Evolutionary conservation across 176 grass and related monocot species (phyloP).

Genomic region (Saccharum officinarum): DNA sequence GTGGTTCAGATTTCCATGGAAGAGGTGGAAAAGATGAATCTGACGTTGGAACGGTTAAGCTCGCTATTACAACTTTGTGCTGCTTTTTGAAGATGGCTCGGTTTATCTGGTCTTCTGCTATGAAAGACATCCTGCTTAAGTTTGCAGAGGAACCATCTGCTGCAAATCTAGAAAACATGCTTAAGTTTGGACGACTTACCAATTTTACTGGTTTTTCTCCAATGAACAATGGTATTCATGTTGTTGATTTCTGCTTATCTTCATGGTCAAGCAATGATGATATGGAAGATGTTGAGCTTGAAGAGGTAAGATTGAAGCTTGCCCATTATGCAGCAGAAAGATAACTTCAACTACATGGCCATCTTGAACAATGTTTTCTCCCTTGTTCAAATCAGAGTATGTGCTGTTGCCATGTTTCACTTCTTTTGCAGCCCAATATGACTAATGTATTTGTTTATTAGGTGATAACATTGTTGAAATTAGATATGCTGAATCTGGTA

Average conservation of each 20-base stretch:
- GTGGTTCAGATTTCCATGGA: conserved; percentile 98
- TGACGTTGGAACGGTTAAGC: conserved; percentile 70
- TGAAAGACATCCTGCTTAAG: conserved; percentile 70
- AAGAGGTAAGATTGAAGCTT: conserved; percentile 66
- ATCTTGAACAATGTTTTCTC: conserved; percentile 29
- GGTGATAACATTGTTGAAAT: conserved; percentile 18
- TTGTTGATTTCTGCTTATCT: conserved; percentile 64
- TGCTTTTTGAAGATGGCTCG: conserved; percentile 76
- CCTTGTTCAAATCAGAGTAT: conserved; percentile 22
- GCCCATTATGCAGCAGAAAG: conserved; percentile 27
- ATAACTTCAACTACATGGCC: conserved; percentile 31
- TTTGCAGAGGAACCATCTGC: conserved; percentile 68
- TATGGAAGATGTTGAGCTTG: conserved; percentile 60
- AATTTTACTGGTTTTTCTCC: conserved; percentile 29
- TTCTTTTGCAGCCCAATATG: conserved; percentile 4
- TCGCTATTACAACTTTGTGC: conserved; percentile 63
- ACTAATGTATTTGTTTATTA: conserved; percentile 17
- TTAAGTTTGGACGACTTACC: conserved; percentile 57
- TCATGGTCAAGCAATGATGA: conserved; percentile 74
- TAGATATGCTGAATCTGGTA: conserved; percentile 15
- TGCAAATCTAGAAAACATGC: conserved; percentile 60
- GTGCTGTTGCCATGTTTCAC: conserved; percentile 11
- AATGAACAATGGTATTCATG: conserved; percentile 39
- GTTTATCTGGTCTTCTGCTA: conserved; percentile 76
- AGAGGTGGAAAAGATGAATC: conserved; percentile 78